Evolutionary conservation across 306 rosid genomes (phyloP).

Genomic region (Alnus rubra): DNA sequence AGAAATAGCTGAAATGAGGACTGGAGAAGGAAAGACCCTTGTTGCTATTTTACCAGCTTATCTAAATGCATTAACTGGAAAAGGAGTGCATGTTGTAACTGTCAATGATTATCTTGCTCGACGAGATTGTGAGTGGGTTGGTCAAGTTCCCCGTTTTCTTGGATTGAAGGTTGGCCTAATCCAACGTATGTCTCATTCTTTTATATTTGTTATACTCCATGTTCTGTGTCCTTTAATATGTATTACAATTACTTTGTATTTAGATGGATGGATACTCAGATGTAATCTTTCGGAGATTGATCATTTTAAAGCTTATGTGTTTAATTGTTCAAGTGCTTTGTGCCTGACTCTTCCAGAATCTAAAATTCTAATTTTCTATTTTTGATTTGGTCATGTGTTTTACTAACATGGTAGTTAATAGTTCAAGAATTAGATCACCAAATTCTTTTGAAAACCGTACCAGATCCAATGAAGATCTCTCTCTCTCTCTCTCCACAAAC

Average conservation of each 20-base stretch:
- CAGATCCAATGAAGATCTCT: not conserved
- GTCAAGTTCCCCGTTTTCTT: slow-evolving; percentile 98
- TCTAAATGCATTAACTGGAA: slow-evolving; percentile 88
- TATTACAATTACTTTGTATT: not conserved
- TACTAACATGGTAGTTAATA: not conserved
- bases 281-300: slow-evolving; percentile 2
- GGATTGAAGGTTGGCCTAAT: slow-evolving; percentile 99
- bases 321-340: too few relatives aligned
- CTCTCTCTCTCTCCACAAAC: not conserved
- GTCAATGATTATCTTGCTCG: slow-evolving; percentile 96
- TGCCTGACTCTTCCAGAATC: not conserved
- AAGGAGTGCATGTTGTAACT: slow-evolving; percentile 94
- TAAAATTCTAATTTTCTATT: not conserved
- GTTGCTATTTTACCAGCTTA: slow-evolving; percentile 96
- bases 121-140: slow-evolving; percentile 98
- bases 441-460: not conserved
- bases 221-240: not conserved
- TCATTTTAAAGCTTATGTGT: slow-evolving; percentile 10
- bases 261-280: slow-evolving; percentile 10
- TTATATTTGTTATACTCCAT: slow-evolving; percentile 11
- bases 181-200: slow-evolving; percentile 82
- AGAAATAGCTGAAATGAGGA: slow-evolving; percentile 97
- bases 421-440: not conserved
- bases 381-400: not conserved
- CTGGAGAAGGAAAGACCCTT: slow-evolving; percentile 98